Conservation (phyloP, 1,139 yeast species). For the Hyphopichia burtonii region DNA sequence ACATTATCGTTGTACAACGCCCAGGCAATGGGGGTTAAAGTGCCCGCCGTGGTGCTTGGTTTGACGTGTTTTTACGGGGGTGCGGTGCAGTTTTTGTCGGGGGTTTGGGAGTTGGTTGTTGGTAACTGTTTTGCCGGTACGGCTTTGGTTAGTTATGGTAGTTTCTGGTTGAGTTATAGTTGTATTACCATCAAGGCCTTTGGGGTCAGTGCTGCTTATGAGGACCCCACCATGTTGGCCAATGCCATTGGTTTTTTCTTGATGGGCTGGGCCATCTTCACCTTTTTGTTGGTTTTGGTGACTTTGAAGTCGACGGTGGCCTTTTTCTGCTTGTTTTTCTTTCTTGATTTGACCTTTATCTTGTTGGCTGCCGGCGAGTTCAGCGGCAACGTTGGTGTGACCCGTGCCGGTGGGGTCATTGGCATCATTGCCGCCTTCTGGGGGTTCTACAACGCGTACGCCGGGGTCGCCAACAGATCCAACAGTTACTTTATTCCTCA, state of each 20-base stretch:
- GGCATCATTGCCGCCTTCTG: conserved; percentile 39
- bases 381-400: conserved; percentile 26
- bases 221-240: conserved; percentile 25
- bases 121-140: conserved; percentile 44
- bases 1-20: conserved; percentile 43
- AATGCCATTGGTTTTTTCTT: conserved; percentile 45
- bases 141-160: conserved; percentile 43
- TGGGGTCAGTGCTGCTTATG: conserved; percentile 62
- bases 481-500: conserved; percentile 29
- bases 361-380: conserved; percentile 43
- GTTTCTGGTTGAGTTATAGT: conserved; percentile 43
- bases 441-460: conserved; percentile 42
- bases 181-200: conserved; percentile 31
- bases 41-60: conserved; percentile 42
- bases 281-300: conserved; percentile 36
- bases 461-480: conserved; percentile 30
- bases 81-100: conserved; percentile 45
- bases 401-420: conserved; percentile 45
- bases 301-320: conserved; percentile 47
- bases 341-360: conserved; percentile 38
- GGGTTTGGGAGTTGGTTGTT: conserved; percentile 49
- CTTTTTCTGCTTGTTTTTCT: conserved; percentile 34
- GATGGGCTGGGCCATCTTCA: conserved; percentile 46
- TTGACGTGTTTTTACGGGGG: conserved; percentile 48
- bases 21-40: conserved; percentile 38